Conservation (phyloP, 1,284 basidiomycete genomes). For the Jaminaea rosea region DNA sequence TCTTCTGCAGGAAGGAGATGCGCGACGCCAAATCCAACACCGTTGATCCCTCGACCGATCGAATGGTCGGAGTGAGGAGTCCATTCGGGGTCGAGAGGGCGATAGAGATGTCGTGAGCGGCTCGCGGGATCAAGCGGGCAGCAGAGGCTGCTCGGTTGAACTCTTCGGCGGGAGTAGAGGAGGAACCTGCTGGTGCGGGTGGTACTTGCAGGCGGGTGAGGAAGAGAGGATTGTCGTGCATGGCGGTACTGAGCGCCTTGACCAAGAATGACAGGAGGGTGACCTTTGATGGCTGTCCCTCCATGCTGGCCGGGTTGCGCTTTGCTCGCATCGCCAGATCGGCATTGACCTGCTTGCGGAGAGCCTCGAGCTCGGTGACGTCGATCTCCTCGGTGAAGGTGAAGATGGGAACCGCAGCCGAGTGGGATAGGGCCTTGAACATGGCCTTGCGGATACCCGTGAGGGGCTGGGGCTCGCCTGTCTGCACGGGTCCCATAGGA, state of each 20-base stretch:
- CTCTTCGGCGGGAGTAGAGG: not conserved
- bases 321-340: not conserved
- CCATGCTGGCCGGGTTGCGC: not conserved
- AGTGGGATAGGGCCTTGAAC: slow-evolving; percentile 45
- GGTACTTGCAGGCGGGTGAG: slow-evolving; percentile 30
- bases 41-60: slow-evolving; percentile 56
- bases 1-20: slow-evolving; percentile 21
- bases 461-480: not conserved
- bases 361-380: slow-evolving; percentile 64
- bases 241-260: slow-evolving; percentile 70
- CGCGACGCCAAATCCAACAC: slow-evolving; percentile 55
- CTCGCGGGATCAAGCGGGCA: slow-evolving; percentile 12
- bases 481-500: not conserved
- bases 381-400: slow-evolving; percentile 65
- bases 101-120: slow-evolving; percentile 50
- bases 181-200: slow-evolving; percentile 2
- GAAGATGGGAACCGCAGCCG: slow-evolving; percentile 61
- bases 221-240: slow-evolving; percentile 76
- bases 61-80: slow-evolving; percentile 74
- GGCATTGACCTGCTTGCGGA: slow-evolving; percentile 57
- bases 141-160: not conserved
- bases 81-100: slow-evolving; percentile 70
- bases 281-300: slow-evolving; percentile 55
- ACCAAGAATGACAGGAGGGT: slow-evolving; percentile 78
- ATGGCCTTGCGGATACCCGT: slow-evolving; percentile 39